Conservation (phyloP, 2,329 filamentous ascomycete species). For the Penicillium sp. region DNA sequence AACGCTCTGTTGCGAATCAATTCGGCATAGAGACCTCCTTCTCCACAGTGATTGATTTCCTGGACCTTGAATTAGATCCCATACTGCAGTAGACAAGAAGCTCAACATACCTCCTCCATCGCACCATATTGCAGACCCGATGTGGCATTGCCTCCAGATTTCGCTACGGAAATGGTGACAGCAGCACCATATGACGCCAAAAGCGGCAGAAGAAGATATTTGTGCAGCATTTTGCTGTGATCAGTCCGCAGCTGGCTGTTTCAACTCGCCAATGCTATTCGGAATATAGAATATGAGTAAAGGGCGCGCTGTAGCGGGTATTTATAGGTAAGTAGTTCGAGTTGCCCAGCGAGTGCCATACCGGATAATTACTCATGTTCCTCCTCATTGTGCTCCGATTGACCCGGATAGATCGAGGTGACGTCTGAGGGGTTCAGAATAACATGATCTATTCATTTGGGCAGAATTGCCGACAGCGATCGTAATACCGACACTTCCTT, state of each 20-base stretch:
- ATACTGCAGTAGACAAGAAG: neutral
- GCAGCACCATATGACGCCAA: slow-evolving; percentile 22
- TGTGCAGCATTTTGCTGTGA: slow-evolving; percentile 13
- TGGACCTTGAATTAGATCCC: neutral
- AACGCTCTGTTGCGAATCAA: slow-evolving; percentile 31
- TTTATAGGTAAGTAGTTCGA: neutral
- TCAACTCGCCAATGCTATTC: slow-evolving; percentile 9
- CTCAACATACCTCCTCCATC: slow-evolving; percentile 24
- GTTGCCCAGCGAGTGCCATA: neutral
- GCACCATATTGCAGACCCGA: slow-evolving; percentile 24
- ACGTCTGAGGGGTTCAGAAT: neutral
- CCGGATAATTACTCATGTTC: slow-evolving; percentile 1
- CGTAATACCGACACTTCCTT: slow-evolving; percentile 1
- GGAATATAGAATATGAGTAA: neutral
- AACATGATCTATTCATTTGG: neutral
- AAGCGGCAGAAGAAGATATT: slow-evolving; percentile 20
- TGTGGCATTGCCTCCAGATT: slow-evolving; percentile 25
- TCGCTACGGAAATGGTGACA: slow-evolving; percentile 23
- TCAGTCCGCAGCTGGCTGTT: neutral
- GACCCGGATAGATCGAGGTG: neutral
- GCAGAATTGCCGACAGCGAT: neutral
- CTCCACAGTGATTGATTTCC: slow-evolving; percentile 29
- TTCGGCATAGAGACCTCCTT: slow-evolving; percentile 32
- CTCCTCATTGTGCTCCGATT: neutral
- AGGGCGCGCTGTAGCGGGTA: neutral